A percentile compares a stretch with the other conserved stretches of the same genome.
Conservation (phyloP, 371 early-diverging fungal species). For the Mucor irregularis region DNA sequence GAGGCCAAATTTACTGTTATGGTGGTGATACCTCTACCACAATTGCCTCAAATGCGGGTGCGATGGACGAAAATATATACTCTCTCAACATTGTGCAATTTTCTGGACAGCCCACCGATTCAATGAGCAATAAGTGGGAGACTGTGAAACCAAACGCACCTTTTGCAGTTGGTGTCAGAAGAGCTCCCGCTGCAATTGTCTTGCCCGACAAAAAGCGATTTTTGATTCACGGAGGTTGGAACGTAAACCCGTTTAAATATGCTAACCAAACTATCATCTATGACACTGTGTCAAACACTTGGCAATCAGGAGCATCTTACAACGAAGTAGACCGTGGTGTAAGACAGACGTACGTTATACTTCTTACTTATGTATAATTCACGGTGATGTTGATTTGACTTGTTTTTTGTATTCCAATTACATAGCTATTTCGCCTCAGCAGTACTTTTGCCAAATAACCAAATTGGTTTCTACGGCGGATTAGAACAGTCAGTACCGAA, state of each 20-base stretch:
- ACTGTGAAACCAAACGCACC: neutral
- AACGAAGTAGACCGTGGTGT: neutral
- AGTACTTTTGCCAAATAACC: neutral
- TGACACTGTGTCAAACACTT: neutral
- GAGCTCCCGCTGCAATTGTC: neutral
- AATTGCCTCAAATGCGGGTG: neutral
- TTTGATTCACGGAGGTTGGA: neutral
- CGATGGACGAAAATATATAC: neutral
- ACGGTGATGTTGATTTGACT: neutral
- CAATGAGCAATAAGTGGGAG: slow-evolving; percentile 3
- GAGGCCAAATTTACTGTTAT: slow-evolving; percentile 6
- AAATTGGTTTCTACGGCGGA: slow-evolving; percentile 4
- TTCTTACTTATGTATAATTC: neutral
- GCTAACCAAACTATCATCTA: neutral
- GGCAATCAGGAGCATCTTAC: neutral
- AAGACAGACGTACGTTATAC: slow-evolving; percentile 1
- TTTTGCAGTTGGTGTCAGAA: neutral
- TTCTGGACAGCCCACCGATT: neutral
- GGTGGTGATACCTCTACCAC: slow-evolving; percentile 1
- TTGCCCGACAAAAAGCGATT: neutral
- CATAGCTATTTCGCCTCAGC: neutral
- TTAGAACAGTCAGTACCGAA: slow-evolving; percentile 2
- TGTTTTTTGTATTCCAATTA: neutral
- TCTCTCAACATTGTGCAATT: neutral
- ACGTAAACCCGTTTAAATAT: neutral